Evolutionary conservation across 1,284 basidiomycete species (phyloP).

Genomic region (Tremellales sp.): DNA sequence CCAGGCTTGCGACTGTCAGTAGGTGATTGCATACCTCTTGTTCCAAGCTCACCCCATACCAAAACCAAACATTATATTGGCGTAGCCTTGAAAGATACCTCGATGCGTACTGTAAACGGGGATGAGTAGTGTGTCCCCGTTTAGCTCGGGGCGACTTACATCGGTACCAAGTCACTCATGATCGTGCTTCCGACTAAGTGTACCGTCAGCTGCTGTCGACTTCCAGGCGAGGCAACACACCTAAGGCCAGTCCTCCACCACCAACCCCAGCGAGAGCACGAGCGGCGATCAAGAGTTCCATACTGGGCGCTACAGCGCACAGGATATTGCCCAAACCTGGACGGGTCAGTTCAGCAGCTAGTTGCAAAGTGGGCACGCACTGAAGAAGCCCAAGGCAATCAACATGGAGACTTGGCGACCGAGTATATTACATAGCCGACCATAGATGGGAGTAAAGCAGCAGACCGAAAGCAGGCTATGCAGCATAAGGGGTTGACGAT

Average conservation of each 20-base stretch:
- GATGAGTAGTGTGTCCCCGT: slow-evolving; percentile 5
- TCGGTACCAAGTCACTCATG: slow-evolving; percentile 55
- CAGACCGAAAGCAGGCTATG: slow-evolving; percentile 67
- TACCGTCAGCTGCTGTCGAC: background rate
- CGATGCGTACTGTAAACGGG: slow-evolving; percentile 62
- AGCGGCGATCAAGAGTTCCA: slow-evolving; percentile 74
- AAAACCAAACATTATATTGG: slow-evolving; percentile 61
- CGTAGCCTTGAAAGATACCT: slow-evolving; percentile 82
- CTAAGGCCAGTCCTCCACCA: slow-evolving; percentile 63
- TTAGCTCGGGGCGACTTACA: slow-evolving; percentile 55
- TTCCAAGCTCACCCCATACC: slow-evolving; percentile 49
- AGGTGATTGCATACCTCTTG: slow-evolving; percentile 55
- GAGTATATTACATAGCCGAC: slow-evolving; percentile 79
- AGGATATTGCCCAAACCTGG: slow-evolving; percentile 72
- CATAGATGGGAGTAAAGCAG: slow-evolving; percentile 86
- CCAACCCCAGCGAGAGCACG: slow-evolving; percentile 84
- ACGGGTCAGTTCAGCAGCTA: slow-evolving; percentile 6
- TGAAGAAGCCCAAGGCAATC: slow-evolving; percentile 72
- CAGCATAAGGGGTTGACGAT: background rate
- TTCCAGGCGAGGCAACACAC: slow-evolving; percentile 6
- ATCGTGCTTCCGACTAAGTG: slow-evolving; percentile 37
- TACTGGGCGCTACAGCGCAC: slow-evolving; percentile 76
- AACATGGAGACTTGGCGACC: slow-evolving; percentile 71
- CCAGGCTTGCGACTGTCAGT: slow-evolving; percentile 59
- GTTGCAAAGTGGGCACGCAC: slow-evolving; percentile 49